Evolutionary conservation across 2,329 filamentous ascomycete genomes (phyloP), one percentile per base, ranked within the genome.

Genomic region (Nannizziopsis barbatae): DNA sequence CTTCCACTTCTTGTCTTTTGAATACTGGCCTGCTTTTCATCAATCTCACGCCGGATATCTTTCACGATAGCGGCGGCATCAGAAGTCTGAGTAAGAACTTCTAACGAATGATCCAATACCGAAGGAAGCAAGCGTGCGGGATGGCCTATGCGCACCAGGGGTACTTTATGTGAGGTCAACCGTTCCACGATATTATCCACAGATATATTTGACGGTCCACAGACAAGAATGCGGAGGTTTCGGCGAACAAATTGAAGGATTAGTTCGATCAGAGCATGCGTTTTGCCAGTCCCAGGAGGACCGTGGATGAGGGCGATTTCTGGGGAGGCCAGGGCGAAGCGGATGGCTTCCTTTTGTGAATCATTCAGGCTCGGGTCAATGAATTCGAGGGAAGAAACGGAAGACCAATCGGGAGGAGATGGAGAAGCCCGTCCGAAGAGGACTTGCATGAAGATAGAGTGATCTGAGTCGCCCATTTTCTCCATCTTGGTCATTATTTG

Each of bases 171-270:
- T 0, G 85, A 80, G 1, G 88, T 80, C 1, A 96, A 76, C 6
- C 92, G 81, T 67, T 98, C 92, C 7, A 95, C 89, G 50, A 98
- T 94, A 61, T 98, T 98, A 74, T 98, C 92, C 1, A 98, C 92
- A 0, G 87, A 92, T 57, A 98, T 89, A 63, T 98, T 98, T 27
- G 87, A 95, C 0, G 92, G 92, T 0, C 90, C 92, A 59, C 92
- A 96, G n/a, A 96, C 90, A 1, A 96, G 74, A 9, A 96, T 73
- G 1, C 88, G 79, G 47, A 82, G 75, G 31, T 80, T 76, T 18
- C 79, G 77, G 60, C 81, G 82, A 47, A 93, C 72, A 57, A 96
- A 71, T 61, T 98, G 92, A n/a, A 93, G 73, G 52, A 98, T 94
- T 10, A 98, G 74, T 65, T 98, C 92, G 51, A 98, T 90, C 35